These are phyloP conservation scores for Saccharomyces hybrid DNA, from an alignment of 1,139 yeast genomes.

Conservation along the genomic window DNA sequence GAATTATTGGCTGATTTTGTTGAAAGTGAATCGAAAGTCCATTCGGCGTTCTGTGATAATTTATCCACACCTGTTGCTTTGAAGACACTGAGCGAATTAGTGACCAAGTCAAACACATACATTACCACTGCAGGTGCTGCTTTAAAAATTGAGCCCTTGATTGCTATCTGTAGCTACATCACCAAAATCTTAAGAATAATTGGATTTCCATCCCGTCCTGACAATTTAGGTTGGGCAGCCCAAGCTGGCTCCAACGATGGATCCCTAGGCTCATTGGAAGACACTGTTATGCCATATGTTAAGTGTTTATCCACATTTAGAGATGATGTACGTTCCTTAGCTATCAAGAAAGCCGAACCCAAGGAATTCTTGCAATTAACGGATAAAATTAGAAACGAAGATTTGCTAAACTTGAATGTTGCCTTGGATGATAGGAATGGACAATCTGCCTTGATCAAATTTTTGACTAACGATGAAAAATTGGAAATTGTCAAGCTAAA, in stretches of 20 bases:
- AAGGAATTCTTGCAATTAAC: slow-evolving; percentile 50
- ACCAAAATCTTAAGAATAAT: slow-evolving; percentile 61
- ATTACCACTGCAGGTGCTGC: slow-evolving; percentile 46
- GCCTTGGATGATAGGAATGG: slow-evolving; percentile 83
- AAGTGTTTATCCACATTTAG: slow-evolving; percentile 73
- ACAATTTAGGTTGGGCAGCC: slow-evolving; percentile 74
- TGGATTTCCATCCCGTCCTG: slow-evolving; percentile 68
- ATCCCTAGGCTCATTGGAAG: slow-evolving; percentile 45
- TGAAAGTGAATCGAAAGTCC: slow-evolving; percentile 53
- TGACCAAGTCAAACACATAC: slow-evolving; percentile 65
- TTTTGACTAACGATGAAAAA: slow-evolving; percentile 62
- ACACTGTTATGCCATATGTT: slow-evolving; percentile 68
- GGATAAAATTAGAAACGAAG: slow-evolving; percentile 54
- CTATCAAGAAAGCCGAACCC: slow-evolving; percentile 55
- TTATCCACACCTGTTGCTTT: slow-evolving; percentile 72
- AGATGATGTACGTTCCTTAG: slow-evolving; percentile 66
- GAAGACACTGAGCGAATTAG: slow-evolving; percentile 56
- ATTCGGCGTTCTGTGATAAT: slow-evolving; percentile 80
- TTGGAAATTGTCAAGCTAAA: slow-evolving; percentile 53
- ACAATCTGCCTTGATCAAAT: slow-evolving; percentile 66
- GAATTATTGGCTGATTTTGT: slow-evolving; percentile 46
- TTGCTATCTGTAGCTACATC: slow-evolving; percentile 59
- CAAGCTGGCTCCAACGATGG: slow-evolving; percentile 25
- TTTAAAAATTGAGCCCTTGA: slow-evolving; percentile 57
- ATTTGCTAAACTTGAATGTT: slow-evolving; percentile 66